Evolutionary conservation across 2,329 filamentous ascomycete genomes (phyloP), one percentile per base, ranked within the genome.

Genomic region (Pseudogymnoascus pannorum): DNA sequence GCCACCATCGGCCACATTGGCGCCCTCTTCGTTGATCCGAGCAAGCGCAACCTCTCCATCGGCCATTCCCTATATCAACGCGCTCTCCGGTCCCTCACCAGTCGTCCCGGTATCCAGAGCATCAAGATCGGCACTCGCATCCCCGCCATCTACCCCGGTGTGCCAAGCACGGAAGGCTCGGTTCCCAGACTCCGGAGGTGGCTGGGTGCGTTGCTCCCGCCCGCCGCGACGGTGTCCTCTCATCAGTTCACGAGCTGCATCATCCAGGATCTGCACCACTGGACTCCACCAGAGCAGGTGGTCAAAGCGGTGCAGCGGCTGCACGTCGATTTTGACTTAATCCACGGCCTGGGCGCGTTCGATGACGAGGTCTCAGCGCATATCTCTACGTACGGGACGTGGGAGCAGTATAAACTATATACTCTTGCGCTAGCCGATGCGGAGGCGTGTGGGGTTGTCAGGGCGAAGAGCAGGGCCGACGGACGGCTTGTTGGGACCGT

Each of bases 41-140:
- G 82, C 3, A 88, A 95, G 69, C 85, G 93, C 33, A 94, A 92
- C 68, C 81, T 96, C 8, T 96, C 92, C 0, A 94, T 97, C 64
- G 93, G 93, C 0, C 86, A 92, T 66, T 96, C 91, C 0, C 82
- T 97, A 2, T 92, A 97, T 73, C 89, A 91, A 64, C 83, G 92
- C 38, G 92, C 92, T 0, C 83, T 97, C 60, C 86, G 90, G 31
- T 87, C 85, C 5, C 79, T 97, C 1, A 79, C 97, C 1, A 71
- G 76, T 1, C 84, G 85, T 58, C 83, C 85, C 38, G 87, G 86
- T 1, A 81, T 95, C 68, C 89, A 89, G 69, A 87, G 87, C 61
- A 83, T 96, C 33, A 92, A 95, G 71, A 82, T 96, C 0, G 93
- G 92, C 1, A 86, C 86, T 40, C 82, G 87, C 1, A 84, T 96